phyloP scores from a whole-genome alignment of 2,329 filamentous ascomycete species.

The Fusarium duplospermum region DNA sequence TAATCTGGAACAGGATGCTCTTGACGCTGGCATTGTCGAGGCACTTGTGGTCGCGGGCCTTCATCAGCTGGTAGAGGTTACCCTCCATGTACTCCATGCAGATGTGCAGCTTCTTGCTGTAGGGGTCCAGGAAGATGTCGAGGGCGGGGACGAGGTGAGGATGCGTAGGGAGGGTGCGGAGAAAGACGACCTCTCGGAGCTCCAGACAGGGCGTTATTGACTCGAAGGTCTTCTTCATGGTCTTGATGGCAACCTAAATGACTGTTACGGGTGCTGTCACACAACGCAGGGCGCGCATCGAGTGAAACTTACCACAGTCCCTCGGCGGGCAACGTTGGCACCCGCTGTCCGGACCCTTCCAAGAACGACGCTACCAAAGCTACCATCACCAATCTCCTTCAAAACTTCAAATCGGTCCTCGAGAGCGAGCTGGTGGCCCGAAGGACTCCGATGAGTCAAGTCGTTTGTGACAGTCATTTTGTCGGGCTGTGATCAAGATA shows the following conservation, averaged over 20 bases:
- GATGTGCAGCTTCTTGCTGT: conserved; percentile 96
- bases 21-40: conserved; percentile 93
- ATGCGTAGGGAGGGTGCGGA: conserved; percentile 88
- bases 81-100: conserved; percentile 99
- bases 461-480: conserved; percentile 85
- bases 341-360: conserved; percentile 93
- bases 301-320: conserved; percentile 81
- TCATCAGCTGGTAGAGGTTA: conserved; percentile 99
- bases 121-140: conserved; percentile 97
- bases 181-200: conserved; percentile 95
- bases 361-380: conserved; percentile 94
- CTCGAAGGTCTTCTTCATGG: conserved; percentile 99
- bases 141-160: conserved; percentile 95
- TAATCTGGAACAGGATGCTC: conserved; percentile 97
- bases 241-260: conserved; percentile 93
- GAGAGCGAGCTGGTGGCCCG: conserved; percentile 72
- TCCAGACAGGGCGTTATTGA: conserved; percentile 91
- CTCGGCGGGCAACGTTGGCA: conserved; percentile 86
- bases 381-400: conserved; percentile 98
- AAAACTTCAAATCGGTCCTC: conserved; percentile 97
- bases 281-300: conserved; percentile 14
- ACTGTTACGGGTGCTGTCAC: conserved; percentile 31
- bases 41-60: conserved; percentile 93
- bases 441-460: conserved; percentile 74
- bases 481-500: conserved; percentile 32